Percentiles rank a stretch among this genome's conserved stretches.
Evolutionary conservation across 164 flowering plant species (phyloP).

Genomic region (Hamamelis virginiana): DNA sequence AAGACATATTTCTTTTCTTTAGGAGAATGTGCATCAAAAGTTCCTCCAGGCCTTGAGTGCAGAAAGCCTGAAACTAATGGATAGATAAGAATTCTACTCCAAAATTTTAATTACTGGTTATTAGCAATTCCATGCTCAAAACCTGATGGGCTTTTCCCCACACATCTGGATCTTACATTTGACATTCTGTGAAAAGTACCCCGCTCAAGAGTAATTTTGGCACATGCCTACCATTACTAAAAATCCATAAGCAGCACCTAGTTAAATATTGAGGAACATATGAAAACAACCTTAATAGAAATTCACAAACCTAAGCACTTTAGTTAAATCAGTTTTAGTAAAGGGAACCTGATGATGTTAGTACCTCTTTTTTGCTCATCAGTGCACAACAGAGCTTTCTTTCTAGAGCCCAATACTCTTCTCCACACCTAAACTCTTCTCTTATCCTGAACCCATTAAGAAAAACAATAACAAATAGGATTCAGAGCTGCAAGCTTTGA

Average conservation of each 20-base stretch:
- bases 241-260: no score
- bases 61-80: no score
- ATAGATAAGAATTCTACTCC: no score
- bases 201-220: neutral
- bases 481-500: neutral
- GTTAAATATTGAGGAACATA: no score
- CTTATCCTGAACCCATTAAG: constrained; percentile 42
- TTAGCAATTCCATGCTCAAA: neutral
- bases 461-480: constrained; percentile 1
- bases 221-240: neutral
- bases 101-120: neutral
- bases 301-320: neutral
- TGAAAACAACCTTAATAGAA: neutral
- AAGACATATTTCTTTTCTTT: no score
- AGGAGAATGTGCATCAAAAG: no score
- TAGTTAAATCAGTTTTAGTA: neutral
- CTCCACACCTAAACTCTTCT: constrained; percentile 67
- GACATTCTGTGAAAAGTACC: neutral
- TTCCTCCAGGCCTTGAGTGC: no score
- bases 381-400: constrained; percentile 75
- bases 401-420: constrained; percentile 89
- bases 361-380: constrained; percentile 48
- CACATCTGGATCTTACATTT: neutral
- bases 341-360: neutral
- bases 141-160: neutral